These are phyloP conservation scores for Corrigiola litoralis DNA, from an alignment of 179 eudicot species.

Conservation along the genomic window DNA sequence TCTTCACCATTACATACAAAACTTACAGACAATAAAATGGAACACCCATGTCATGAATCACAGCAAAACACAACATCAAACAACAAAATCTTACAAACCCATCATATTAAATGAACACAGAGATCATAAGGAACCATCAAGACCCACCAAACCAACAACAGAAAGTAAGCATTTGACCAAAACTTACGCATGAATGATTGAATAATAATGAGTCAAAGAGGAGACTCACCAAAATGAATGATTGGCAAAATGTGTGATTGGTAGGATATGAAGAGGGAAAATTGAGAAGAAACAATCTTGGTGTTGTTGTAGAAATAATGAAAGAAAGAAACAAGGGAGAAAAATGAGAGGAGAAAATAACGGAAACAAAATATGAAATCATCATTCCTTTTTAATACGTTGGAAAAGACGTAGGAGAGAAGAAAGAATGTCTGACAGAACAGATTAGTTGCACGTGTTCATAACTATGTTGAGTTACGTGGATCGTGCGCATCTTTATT, in stretches of 20 bases:
- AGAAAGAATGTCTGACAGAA: constrained; percentile 4
- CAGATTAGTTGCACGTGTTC: constrained; percentile 7
- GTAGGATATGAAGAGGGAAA: too few species aligned
- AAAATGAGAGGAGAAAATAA: neutral
- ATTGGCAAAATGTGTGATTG: neutral
- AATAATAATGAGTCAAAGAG: neutral
- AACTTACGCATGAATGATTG: neutral
- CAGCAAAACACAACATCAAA: neutral
- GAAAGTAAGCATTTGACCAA: neutral
- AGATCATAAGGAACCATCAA: too few species aligned
- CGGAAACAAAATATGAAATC: neutral
- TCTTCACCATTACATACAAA: neutral
- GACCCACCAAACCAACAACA: too few species aligned
- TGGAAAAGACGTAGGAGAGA: neutral
- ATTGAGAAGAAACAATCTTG: too few species aligned
- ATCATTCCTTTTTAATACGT: neutral
- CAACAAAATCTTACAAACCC: neutral
- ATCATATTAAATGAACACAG: neutral
- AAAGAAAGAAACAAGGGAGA: neutral
- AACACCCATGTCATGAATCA: neutral
- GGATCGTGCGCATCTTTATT: neutral
- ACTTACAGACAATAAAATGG: neutral
- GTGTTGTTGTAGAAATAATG: neutral
- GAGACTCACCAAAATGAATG: neutral
- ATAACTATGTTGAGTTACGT: neutral